phyloP scores from a whole-genome alignment of 495 filamentous ascomycete species.

The Trichoderma asperelloides region DNA sequence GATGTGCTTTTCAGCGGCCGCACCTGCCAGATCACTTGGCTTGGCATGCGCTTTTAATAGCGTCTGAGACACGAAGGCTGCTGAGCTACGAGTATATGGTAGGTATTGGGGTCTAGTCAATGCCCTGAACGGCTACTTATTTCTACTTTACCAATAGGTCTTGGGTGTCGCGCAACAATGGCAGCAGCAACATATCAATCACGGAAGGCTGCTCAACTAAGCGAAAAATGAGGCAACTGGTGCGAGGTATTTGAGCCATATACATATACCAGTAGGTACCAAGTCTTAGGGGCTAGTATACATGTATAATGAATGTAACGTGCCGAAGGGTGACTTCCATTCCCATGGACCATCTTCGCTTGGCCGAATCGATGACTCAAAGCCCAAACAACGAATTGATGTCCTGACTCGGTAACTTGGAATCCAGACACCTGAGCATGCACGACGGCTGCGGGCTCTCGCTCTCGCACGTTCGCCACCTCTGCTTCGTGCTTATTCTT shows the following conservation, averaged over 20 bases:
- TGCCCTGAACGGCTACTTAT: not conserved
- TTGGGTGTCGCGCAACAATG: not conserved
- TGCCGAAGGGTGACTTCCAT: too few species aligned
- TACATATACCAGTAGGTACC: not conserved
- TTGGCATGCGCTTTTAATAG: not conserved
- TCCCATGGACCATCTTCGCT: too few species aligned
- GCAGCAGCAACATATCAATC: not conserved
- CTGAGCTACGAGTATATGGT: not conserved
- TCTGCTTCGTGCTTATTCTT: not conserved
- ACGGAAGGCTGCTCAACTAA: not conserved
- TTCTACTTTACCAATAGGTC: not conserved
- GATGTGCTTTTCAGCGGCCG: not conserved
- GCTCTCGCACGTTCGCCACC: not conserved
- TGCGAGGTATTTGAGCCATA: not conserved
- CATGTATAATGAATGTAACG: too few species aligned
- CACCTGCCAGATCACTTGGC: not conserved
- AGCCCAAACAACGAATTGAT: too few species aligned
- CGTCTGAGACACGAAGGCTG: not conserved
- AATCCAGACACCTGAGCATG: too few species aligned
- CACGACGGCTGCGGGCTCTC: too few species aligned
- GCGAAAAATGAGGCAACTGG: not conserved
- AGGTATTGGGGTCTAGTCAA: not conserved
- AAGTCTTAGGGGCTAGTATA: too few species aligned
- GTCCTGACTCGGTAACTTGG: too few species aligned
- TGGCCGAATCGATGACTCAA: too few species aligned